Base-by-base conservation (phyloP, 2,329 filamentous ascomycete genomes). In the Monosporascus sp. region DNA sequence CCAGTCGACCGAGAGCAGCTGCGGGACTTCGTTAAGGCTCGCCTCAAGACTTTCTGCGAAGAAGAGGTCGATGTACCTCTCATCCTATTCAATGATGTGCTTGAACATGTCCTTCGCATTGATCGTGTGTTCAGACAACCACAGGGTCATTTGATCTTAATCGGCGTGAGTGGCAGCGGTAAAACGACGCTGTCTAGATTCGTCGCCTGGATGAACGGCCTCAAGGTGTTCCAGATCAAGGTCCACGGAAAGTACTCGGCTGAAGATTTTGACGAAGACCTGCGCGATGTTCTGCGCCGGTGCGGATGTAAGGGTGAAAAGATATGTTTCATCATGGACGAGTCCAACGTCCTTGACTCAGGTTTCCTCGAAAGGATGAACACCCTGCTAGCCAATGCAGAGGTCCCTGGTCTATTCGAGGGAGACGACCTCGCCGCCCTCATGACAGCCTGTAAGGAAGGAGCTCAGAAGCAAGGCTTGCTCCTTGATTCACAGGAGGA, bases 311-410 rank as follows among this genome's bases (percentile, higher is more conserved):
- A 97, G 77, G 94, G 94, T 37, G 94, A 99, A 70, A 97, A 97
- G 78, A 96, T 99, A 48, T 99, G 95, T 75, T 99, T 99, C 78
- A 97, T 99, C 76, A 97, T 99, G 92, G 94, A 99, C 69, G 94
- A 99, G 75, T 88, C 93, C 9, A 99, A 99, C 65, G 94, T 99
- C 37, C 81, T 99, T 27, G 94, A 99, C 71, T 99, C 94, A 44
- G 94, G 94, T 51, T 99, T 99, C 85, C 74, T 99, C 52, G 94
- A 99, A 72, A 87, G 95, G 64, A 99, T 99, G 94, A 99, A 99
- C 70, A 99, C 94, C 0, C 76, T 99, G 49, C 85, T 99, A 56
- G 95, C 94, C 64, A 99, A 99, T 69, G 94, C 95, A n/a, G 95
- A 99, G 74, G 94, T 99, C 11, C 94, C 94, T 18, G 94, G 94